phyloP scores from a whole-genome alignment of 164 flowering plant genomes.

The Stephania cephalantha region DNA sequence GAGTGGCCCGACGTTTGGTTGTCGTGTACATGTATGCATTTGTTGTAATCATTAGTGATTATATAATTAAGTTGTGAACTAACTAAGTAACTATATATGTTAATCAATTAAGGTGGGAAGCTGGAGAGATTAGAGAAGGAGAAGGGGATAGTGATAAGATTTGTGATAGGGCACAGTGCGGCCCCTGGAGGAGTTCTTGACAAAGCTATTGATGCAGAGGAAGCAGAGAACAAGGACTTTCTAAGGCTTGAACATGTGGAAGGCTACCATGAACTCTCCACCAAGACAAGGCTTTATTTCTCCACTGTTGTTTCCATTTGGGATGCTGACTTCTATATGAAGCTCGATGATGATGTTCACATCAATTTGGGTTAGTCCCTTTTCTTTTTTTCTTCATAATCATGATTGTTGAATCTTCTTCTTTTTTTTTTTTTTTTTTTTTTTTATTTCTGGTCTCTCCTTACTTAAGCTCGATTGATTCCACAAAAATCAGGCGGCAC shows the following conservation, averaged over 20 bases:
- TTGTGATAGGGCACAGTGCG: conserved; percentile 78
- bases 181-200: conserved; percentile 62
- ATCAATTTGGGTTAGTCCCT: conserved; percentile 46
- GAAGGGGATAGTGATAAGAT: conserved; percentile 68
- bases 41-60: background rate
- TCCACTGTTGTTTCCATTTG: conserved; percentile 58
- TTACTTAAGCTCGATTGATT: too few species aligned
- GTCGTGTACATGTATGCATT: background rate
- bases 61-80: background rate
- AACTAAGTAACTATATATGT: too few species aligned
- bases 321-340: conserved; percentile 83
- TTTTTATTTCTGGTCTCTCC: too few species aligned
- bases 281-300: conserved; percentile 69
- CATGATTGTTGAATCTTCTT: too few species aligned
- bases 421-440: too few species aligned
- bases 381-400: background rate
- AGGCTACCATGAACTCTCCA: conserved; percentile 77
- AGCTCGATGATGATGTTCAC: conserved; percentile 88
- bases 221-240: conserved; percentile 55
- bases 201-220: conserved; percentile 56
- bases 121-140: conserved; percentile 60
- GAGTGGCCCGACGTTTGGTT: too few species aligned
- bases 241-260: conserved; percentile 68
- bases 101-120: conserved; percentile 35
- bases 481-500: too few species aligned